Base-by-base conservation (phyloP, 23 red algal genomes). In the Pyropia yezoensis region DNA sequence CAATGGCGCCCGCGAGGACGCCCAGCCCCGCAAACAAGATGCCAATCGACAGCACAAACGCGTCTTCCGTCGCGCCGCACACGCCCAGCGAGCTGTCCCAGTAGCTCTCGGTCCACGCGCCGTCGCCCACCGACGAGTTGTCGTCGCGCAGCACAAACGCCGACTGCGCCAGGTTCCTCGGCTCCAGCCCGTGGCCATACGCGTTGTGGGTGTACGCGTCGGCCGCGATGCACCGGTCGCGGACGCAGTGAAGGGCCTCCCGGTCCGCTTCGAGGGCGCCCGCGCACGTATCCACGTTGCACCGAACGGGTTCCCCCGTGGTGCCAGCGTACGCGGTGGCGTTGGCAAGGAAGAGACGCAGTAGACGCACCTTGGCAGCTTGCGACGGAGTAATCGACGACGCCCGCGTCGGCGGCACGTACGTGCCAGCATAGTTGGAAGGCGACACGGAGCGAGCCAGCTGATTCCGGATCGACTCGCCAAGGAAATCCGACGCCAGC, bases 191-290 rank as follows among this genome's bases (percentile, higher is more conserved):
- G 21, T 58, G 47, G 52, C 82, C 82, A 28, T 76, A 87, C 20
- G 82, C 82, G 18, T 74, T 61, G 30, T 87, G 82, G 1, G 52
- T 67, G 49, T 76, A 77, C 18, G 82, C 76, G 50, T 87, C 82
- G 49, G 70, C 70, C 22, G 65, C 63, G 20, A 87, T 71, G 57
- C 82, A 87, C 12, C 18, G 18, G 19, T 49, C n/a, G 13, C 63
- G 63, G 54, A 39, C 27, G 45, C 82, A 87, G 18, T 70, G 57
- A 8, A 47, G 39, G 6, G 39, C 39, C 39, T 47, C 39, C 0
- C 6, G 39, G 39, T 47, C 39, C 39, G 39, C 39, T 8, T 47
- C 39, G 39, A 47, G 39, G 39, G 39, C 11, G 1, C 39, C 9
- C 39, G 39, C 39, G 39, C 39, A 47, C 39, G 39, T 8, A 13